Evolutionary conservation across 2,329 filamentous ascomycete species (phyloP).

Genomic region (Diaporthe sp.): DNA sequence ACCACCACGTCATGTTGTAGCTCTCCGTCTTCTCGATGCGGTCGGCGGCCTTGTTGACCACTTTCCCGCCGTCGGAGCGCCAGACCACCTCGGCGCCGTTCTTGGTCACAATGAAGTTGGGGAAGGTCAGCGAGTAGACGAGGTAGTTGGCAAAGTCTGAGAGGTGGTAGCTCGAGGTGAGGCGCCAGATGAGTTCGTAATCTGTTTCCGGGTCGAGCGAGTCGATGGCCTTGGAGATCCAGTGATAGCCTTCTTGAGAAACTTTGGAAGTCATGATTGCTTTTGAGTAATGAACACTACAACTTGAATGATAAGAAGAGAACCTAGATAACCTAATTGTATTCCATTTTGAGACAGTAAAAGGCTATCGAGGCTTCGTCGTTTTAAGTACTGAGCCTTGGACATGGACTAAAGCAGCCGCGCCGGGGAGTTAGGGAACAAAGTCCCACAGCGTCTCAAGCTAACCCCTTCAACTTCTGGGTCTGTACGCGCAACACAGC

Average conservation of each 20-base stretch:
- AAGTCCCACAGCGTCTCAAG: neutral
- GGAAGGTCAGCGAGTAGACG: neutral
- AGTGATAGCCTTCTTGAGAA: constrained; percentile 14
- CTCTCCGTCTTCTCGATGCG: constrained; percentile 8
- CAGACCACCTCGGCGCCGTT: constrained; percentile 6
- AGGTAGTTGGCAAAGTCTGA: constrained; percentile 10
- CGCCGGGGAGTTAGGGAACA: constrained; percentile 22
- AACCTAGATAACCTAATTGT: neutral
- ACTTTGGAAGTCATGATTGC: neutral
- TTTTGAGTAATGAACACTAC: neutral
- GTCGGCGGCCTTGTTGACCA: constrained; percentile 10
- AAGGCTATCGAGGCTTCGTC: neutral
- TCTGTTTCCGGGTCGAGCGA: constrained; percentile 8
- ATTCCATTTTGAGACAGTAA: neutral
- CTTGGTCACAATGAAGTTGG: neutral
- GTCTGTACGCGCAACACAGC: neutral
- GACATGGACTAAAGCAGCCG: neutral
- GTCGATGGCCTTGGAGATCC: constrained; percentile 19
- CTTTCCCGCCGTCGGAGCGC: constrained; percentile 16
- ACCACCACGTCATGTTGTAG: constrained; percentile 22
- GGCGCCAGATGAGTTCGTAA: constrained; percentile 13
- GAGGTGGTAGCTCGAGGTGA: constrained; percentile 5
- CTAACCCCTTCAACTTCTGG: neutral
- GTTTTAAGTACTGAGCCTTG: neutral
- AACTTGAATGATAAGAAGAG: neutral